phyloP scores from a whole-genome alignment of 2,329 filamentous ascomycete species.

The Thielaviopsis punctulata region DNA sequence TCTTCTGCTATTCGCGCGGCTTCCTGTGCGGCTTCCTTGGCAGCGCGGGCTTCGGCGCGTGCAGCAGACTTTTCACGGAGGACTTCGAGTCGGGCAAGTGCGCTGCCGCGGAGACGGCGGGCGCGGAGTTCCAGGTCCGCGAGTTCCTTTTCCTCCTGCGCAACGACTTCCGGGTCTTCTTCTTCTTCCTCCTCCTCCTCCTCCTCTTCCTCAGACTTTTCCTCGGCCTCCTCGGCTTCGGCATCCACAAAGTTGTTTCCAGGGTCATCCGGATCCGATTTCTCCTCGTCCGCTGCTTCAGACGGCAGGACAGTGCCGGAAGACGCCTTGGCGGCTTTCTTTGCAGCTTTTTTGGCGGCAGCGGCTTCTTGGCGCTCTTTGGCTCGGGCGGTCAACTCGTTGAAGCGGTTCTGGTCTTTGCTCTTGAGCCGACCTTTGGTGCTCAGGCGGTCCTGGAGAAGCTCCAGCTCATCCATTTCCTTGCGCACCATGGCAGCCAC shows the following conservation, averaged over 20 bases:
- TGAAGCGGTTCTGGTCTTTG: constrained; percentile 5
- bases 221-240: constrained; percentile 5
- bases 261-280: neutral
- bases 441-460: constrained; percentile 6
- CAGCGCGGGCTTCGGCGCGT: constrained; percentile 14
- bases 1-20: constrained; percentile 20
- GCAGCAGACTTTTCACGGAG: constrained; percentile 3
- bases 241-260: constrained; percentile 6
- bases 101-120: neutral
- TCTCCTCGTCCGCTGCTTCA: neutral
- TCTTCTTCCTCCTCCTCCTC: too few species aligned
- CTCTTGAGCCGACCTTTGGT: constrained; percentile 1
- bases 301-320: constrained; percentile 14
- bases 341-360: constrained; percentile 19
- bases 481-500: constrained; percentile 1
- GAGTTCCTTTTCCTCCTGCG: constrained; percentile 21
- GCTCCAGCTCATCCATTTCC: constrained; percentile 2
- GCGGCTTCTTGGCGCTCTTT: constrained; percentile 2
- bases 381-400: constrained; percentile 4
- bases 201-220: constrained; percentile 18
- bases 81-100: constrained; percentile 1
- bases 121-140: constrained; percentile 20
- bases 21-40: constrained; percentile 19
- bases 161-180: constrained; percentile 12
- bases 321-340: constrained; percentile 22